Evolutionary conservation across 306 rosid genomes (phyloP).

Genomic region (Lathyrus oleraceus): DNA sequence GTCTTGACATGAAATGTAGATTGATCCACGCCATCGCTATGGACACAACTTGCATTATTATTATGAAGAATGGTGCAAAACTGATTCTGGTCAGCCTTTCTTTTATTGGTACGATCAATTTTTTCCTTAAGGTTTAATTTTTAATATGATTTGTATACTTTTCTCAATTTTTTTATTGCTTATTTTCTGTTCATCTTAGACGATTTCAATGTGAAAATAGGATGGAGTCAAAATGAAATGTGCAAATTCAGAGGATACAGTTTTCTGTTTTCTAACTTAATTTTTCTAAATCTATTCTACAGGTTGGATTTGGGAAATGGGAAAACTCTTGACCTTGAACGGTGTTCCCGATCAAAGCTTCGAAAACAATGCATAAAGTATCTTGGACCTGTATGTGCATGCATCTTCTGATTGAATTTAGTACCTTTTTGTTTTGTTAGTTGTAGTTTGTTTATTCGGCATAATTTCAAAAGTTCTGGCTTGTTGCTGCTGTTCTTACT

Average conservation of each 20-base stretch:
- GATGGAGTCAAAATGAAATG: neutral
- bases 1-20: conserved; percentile 45
- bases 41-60: conserved; percentile 90
- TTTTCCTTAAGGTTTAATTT: neutral
- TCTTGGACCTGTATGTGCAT: conserved; percentile 87
- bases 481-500: conserved; percentile 33
- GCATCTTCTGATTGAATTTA: conserved; percentile 19
- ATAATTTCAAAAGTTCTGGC: conserved; percentile 9
- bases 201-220: conserved; percentile 9
- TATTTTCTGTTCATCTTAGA: conserved; percentile 10
- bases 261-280: conserved; percentile 24
- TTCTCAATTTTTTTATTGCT: neutral
- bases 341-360: conserved; percentile 67
- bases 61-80: conserved; percentile 76
- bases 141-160: neutral
- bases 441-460: conserved; percentile 14
- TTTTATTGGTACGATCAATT: conserved; percentile 70
- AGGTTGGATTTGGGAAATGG: conserved; percentile 95
- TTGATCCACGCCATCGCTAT: conserved; percentile 96
- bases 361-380: conserved; percentile 78
- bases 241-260: neutral
- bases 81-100: conserved; percentile 86
- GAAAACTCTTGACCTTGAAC: conserved; percentile 62
- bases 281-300: conserved; percentile 22
- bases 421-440: neutral